Conservation (phyloP, 495 filamentous ascomycete genomes). For the Lindgomyces ingoldianus region DNA sequence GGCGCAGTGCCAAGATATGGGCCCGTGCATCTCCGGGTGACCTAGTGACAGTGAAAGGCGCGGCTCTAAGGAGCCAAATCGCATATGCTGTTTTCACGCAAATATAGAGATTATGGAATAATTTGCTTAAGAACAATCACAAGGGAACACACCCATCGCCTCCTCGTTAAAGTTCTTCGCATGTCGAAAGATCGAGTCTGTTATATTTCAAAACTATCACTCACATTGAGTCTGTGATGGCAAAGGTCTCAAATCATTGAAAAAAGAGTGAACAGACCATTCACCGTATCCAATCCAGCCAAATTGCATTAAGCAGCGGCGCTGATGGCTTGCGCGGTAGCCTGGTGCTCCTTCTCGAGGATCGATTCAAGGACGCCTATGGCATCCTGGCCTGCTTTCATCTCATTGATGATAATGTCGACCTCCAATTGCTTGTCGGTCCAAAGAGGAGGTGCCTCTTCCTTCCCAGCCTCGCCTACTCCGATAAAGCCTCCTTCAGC, state of each 20-base stretch:
- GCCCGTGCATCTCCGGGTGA: too few species aligned
- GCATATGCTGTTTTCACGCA: too few species aligned
- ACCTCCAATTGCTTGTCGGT: constrained; percentile 82
- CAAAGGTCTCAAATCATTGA: constrained; percentile 8
- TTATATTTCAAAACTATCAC: not conserved
- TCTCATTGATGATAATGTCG: constrained; percentile 52
- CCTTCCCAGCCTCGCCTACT: constrained; percentile 69
- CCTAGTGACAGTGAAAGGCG: too few species aligned
- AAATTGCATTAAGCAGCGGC: constrained; percentile 48
- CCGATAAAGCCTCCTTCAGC: constrained; percentile 88
- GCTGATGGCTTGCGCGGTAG: constrained; percentile 45
- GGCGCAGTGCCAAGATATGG: too few species aligned
- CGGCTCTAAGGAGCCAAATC: too few species aligned
- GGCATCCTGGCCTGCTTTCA: constrained; percentile 51
- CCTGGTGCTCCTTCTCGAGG: constrained; percentile 48
- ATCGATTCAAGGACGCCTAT: constrained; percentile 47
- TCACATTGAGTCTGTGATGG: not conserved
- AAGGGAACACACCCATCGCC: too few species aligned
- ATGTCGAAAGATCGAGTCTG: too few species aligned
- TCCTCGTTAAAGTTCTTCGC: too few species aligned
- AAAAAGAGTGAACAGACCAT: constrained; percentile 27
- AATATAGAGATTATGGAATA: too few species aligned
- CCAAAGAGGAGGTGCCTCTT: constrained; percentile 71
- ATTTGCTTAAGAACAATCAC: too few species aligned
- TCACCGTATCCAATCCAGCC: not conserved